Base-by-base conservation (phyloP, 2,329 filamentous ascomycete genomes). In the Venturiaceae sp. region DNA sequence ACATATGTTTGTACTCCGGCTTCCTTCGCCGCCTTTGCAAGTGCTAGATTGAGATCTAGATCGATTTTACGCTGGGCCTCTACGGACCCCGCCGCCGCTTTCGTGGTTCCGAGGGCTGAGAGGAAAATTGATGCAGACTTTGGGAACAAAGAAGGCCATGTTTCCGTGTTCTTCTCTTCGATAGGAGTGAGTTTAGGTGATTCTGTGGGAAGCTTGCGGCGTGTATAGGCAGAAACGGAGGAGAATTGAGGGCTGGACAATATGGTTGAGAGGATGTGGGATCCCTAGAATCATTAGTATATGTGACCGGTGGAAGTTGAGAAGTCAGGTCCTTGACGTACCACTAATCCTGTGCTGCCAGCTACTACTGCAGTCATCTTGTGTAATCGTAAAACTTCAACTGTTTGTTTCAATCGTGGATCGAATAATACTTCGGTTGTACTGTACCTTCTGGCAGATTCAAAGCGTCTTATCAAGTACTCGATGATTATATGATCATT, bases 21-120 rank as follows among this genome's bases (percentile, higher is more conserved):
- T 3, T 80, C 80, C 68, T 86, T 89, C 46, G 92, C 90, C 0
- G 87, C 84, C 61, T 81, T 80, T 3, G 89, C 91, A 26, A 95
- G 78, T 63, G 86, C 85, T 53, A 95, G 72, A 72, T 95, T 95
- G 47, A 96, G 78, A 67, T 94, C 90, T 68, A 91, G 83, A 74
- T 96, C 92, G 63, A 96, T 88, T 68, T 88, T 88, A 75, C 90
- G 87, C 74, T 96, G 92, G 62, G 85, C 84, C 30, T 84, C 86
- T 63, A 95, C 75, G 59, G 87, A 79, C 61, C 92, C 92, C 0
- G 90, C 91, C 13, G 80, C 78, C 0, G 77, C 86, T 53, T 84
- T 83, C 0, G 92, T 96, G 2, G 90, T 96, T 60, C 86, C 92
- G 1, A 96, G 80, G 1, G 83, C 83, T 2, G 88, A 91, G 74